phyloP scores from a whole-genome alignment of 2,329 filamentous ascomycete species.

The Stemphylium lycopersici region DNA sequence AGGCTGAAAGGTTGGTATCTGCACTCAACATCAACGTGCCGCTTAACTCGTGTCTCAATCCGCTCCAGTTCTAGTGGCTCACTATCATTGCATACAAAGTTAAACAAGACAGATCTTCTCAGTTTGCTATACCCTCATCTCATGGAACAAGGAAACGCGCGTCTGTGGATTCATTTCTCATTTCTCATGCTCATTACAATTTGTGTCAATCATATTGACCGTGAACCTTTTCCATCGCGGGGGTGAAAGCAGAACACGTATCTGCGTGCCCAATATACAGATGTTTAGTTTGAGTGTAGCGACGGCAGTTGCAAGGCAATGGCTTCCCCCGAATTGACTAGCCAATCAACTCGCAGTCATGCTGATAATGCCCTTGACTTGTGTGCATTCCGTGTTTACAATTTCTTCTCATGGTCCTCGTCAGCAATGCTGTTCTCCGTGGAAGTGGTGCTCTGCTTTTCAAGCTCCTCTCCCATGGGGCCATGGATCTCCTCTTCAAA shows the following conservation, averaged over 20 bases:
- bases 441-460: slow-evolving; percentile 59
- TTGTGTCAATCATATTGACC: slow-evolving; percentile 15
- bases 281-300: slow-evolving; percentile 17
- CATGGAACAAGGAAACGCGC: neutral
- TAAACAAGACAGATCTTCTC: neutral
- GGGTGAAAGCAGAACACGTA: slow-evolving; percentile 13
- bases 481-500: slow-evolving; percentile 89
- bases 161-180: slow-evolving; percentile 12
- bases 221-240: slow-evolving; percentile 23
- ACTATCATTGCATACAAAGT: neutral
- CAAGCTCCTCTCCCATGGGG: slow-evolving; percentile 61
- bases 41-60: too few species aligned
- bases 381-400: slow-evolving; percentile 35
- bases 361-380: slow-evolving; percentile 1
- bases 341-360: slow-evolving; percentile 29
- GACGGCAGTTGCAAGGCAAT: slow-evolving; percentile 18
- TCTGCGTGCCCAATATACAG: slow-evolving; percentile 30
- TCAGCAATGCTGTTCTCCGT: slow-evolving; percentile 65
- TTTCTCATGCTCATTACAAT: slow-evolving; percentile 29
- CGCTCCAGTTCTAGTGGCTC: too few species aligned
- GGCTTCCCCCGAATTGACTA: slow-evolving; percentile 33
- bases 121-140: neutral
- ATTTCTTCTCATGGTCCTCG: slow-evolving; percentile 57
- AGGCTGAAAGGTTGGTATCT: too few species aligned
- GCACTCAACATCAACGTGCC: too few species aligned